Evolutionary conservation across 768 basidiomycete species (phyloP).

Genomic region (Boletus insuetus): DNA sequence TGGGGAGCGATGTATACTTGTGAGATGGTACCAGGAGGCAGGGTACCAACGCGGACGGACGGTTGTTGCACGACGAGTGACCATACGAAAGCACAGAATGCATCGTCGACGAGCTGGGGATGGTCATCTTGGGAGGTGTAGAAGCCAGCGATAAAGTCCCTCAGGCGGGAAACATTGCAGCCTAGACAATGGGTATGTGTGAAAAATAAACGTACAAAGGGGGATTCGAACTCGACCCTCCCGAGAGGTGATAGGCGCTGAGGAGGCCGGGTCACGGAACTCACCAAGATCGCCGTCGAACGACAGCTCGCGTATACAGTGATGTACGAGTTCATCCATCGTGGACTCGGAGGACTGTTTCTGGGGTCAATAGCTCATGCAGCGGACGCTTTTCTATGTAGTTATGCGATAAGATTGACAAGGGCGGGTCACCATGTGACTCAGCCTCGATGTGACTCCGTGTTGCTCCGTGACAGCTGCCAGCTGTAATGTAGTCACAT

Average conservation of each 20-base stretch:
- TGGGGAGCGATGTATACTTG: constrained; percentile 82
- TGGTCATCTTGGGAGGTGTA: constrained; percentile 42
- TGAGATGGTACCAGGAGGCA: constrained; percentile 54
- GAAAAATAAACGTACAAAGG: constrained; percentile 20
- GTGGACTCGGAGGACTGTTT: not conserved
- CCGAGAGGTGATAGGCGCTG: not conserved
- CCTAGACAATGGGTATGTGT: constrained; percentile 43
- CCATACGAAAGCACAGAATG: constrained; percentile 81
- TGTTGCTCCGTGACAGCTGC: not conserved
- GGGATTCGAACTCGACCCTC: constrained; percentile 46
- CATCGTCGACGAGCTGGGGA: constrained; percentile 66
- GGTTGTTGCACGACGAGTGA: constrained; percentile 72
- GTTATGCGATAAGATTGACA: constrained; percentile 8
- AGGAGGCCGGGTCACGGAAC: constrained; percentile 26
- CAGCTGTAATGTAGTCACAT: not conserved
- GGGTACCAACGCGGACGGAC: constrained; percentile 69
- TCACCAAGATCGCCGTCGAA: constrained; percentile 90
- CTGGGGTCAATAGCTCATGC: not conserved
- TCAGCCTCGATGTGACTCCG: not conserved
- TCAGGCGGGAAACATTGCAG: constrained; percentile 67
- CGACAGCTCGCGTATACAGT: constrained; percentile 81
- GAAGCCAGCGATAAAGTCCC: constrained; percentile 67
- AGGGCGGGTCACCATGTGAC: constrained; percentile 14
- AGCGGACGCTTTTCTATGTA: no score
- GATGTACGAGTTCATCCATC: constrained; percentile 82